phyloP scores from a whole-genome alignment of 441 rosid genomes.

The Manihot esculenta region DNA sequence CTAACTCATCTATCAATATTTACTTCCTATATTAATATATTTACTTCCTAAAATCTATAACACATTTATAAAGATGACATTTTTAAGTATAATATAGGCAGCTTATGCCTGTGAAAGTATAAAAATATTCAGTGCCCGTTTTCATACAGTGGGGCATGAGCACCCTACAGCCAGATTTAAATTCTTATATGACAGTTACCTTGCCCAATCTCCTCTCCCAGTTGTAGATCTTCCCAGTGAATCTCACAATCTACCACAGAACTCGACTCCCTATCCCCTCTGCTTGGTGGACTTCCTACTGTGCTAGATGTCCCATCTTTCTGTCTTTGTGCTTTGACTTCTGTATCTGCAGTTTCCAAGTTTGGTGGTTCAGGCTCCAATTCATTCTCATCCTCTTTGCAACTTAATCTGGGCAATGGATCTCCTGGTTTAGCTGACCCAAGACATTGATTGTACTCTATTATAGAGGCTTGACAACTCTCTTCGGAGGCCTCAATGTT shows the following conservation, averaged over 20 bases:
- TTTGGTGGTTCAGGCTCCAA: slow-evolving; percentile 38
- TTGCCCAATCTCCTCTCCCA: slow-evolving; percentile 80
- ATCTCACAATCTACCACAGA: slow-evolving; percentile 49
- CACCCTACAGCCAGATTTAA: neutral
- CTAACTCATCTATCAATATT: no score
- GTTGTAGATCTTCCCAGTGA: slow-evolving; percentile 66
- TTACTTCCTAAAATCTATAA: no score
- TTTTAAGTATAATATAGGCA: no score
- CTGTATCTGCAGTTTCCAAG: slow-evolving; percentile 31
- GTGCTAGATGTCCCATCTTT: slow-evolving; percentile 36
- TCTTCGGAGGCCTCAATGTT: slow-evolving; percentile 25
- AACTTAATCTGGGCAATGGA: slow-evolving; percentile 27
- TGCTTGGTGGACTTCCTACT: slow-evolving; percentile 45
- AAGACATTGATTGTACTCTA: slow-evolving; percentile 30
- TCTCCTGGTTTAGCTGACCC: slow-evolving; percentile 29
- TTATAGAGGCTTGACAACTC: slow-evolving; percentile 27
- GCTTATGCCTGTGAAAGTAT: slow-evolving; percentile 12
- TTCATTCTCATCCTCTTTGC: slow-evolving; percentile 30
- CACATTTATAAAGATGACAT: neutral
- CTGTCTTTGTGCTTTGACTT: slow-evolving; percentile 38
- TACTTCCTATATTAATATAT: no score
- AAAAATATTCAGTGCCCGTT: neutral
- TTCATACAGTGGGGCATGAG: neutral
- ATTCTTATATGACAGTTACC: slow-evolving; percentile 41
- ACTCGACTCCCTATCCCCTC: slow-evolving; percentile 41